A percentile compares a stretch with the other conserved stretches of the same genome.
Evolutionary conservation across 192 early-diverging fungal species (phyloP).

Genomic region (Phlyctochytrium planicorne): DNA sequence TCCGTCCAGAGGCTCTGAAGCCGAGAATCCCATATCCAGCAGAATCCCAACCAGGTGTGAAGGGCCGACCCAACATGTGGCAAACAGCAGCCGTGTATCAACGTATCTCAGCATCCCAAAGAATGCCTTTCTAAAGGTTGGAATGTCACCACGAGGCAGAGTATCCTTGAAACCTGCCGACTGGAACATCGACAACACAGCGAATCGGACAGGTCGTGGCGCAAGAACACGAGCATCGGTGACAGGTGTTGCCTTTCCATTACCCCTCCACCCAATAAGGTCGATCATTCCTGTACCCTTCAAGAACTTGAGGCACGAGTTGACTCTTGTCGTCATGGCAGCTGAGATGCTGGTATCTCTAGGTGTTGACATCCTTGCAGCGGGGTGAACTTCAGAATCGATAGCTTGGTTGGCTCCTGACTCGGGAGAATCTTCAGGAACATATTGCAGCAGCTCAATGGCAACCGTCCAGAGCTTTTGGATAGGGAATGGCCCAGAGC

Average conservation of each 20-base stretch:
- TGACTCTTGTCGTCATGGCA: background rate
- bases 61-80: conserved; percentile 1
- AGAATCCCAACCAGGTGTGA: background rate
- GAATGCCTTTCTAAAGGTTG: background rate
- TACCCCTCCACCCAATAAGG: background rate
- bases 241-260: background rate
- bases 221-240: background rate
- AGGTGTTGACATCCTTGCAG: conserved; percentile 4
- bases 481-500: background rate
- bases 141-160: background rate
- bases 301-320: background rate
- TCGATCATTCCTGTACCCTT: background rate
- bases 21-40: background rate
- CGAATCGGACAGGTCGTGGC: background rate
- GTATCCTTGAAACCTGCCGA: background rate
- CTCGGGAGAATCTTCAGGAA: background rate
- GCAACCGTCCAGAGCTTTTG: background rate
- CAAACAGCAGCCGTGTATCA: background rate
- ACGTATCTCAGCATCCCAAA: background rate
- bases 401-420: background rate
- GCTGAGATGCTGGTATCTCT: background rate
- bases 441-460: background rate
- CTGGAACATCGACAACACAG: background rate
- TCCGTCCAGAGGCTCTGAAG: background rate
- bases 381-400: background rate